phyloP scores from a whole-genome alignment of 768 basidiomycete species.

The Pulveroboletus ravenelii region DNA sequence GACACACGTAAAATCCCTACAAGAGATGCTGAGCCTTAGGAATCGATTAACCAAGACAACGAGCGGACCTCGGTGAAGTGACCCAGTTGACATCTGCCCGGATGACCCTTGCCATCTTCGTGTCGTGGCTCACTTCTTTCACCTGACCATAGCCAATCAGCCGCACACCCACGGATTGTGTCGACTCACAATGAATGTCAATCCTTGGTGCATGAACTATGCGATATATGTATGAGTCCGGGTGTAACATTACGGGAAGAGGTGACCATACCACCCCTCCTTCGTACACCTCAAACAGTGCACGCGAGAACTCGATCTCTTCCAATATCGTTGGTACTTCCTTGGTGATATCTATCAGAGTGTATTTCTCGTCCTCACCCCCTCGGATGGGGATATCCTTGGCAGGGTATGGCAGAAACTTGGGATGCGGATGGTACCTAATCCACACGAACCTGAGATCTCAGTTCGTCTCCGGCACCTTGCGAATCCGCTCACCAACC shows the following conservation, averaged over 20 bases:
- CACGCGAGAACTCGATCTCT: constrained; percentile 78
- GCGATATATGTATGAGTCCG: constrained; percentile 7
- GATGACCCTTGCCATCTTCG: constrained; percentile 62
- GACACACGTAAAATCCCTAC: constrained; percentile 71
- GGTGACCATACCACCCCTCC: constrained; percentile 64
- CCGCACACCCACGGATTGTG: background rate
- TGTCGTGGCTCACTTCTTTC: constrained; percentile 76
- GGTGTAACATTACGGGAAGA: background rate
- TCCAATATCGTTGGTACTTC: constrained; percentile 51
- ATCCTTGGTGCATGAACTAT: constrained; percentile 85
- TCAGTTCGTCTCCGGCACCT: background rate
- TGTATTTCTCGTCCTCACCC: constrained; percentile 73
- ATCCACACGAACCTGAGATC: background rate
- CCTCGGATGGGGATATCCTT: constrained; percentile 72
- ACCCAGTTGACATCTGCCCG: constrained; percentile 81
- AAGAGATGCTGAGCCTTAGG: background rate
- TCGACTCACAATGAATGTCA: constrained; percentile 64
- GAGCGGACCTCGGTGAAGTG: constrained; percentile 58
- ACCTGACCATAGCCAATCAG: constrained; percentile 41
- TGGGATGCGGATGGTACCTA: constrained; percentile 82
- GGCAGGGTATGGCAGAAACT: constrained; percentile 73
- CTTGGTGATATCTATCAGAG: constrained; percentile 59
- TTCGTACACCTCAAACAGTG: constrained; percentile 86
- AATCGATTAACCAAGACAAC: background rate
- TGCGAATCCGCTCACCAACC: constrained; percentile 56